Conservation (phyloP, 2,329 filamentous ascomycete genomes). For the Epichloe glyceriae region DNA sequence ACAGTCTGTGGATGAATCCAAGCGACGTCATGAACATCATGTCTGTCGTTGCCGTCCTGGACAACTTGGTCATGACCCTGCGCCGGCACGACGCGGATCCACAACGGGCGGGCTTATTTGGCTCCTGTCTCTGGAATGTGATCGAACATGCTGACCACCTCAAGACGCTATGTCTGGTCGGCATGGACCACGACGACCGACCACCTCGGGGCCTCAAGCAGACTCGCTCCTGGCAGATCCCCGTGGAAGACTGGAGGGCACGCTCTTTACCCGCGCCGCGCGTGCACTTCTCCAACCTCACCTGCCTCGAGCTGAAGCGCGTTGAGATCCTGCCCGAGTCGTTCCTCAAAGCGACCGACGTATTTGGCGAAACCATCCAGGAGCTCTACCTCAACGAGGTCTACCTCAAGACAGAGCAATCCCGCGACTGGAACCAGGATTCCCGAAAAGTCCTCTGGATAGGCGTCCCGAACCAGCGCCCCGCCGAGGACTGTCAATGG, state of each 20-base stretch:
- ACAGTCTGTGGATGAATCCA: conserved; percentile 37
- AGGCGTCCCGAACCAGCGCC: conserved; percentile 29
- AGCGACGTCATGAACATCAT: conserved; percentile 37
- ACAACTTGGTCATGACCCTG: conserved; percentile 33
- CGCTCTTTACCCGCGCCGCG: conserved; percentile 25
- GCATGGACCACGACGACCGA: conserved; percentile 28
- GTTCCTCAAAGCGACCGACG: conserved; percentile 21
- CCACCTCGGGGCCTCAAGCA: conserved; percentile 24
- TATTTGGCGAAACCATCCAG: conserved; percentile 25
- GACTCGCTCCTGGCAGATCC: conserved; percentile 23
- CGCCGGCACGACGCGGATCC: conserved; percentile 29
- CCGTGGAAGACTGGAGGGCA: conserved; percentile 26
- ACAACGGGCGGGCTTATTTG: conserved; percentile 24
- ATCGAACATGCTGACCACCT: conserved; percentile 31
- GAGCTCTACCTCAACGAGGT: conserved; percentile 34
- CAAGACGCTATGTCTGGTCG: conserved; percentile 34
- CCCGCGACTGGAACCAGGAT: conserved; percentile 20
- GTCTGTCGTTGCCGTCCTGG: conserved; percentile 25
- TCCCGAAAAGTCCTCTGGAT: conserved; percentile 29
- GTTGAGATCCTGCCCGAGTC: conserved; percentile 25
- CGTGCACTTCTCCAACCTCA: conserved; percentile 24
- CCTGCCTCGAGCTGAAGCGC: conserved; percentile 30
- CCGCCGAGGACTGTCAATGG: conserved; percentile 25
- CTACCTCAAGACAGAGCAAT: conserved; percentile 29
- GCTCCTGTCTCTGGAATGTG: conserved; percentile 35